phyloP scores from a whole-genome alignment of 2,329 filamentous ascomycete species.

The Cryphonectria carpinicola region DNA sequence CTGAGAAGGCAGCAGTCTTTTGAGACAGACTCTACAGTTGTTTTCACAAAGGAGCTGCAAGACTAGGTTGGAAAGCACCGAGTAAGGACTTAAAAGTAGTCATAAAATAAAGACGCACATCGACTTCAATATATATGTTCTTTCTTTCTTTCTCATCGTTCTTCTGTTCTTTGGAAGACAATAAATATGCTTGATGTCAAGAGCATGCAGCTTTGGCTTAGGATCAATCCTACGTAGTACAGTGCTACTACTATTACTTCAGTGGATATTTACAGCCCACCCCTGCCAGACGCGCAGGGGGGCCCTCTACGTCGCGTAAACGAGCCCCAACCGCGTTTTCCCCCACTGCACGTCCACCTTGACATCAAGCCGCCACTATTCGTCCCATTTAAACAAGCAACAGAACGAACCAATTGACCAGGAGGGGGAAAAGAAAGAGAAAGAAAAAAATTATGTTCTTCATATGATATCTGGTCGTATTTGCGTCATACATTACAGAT shows the following conservation, averaged over 20 bases:
- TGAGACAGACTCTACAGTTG: neutral
- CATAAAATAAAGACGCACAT: neutral
- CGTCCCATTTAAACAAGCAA: neutral
- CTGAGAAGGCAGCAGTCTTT: neutral
- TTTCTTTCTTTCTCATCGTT: too few species aligned
- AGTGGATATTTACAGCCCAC: neutral
- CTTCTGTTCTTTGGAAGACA: neutral
- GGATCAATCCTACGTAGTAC: neutral
- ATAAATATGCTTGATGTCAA: neutral
- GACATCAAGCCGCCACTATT: neutral
- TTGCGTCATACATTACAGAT: neutral
- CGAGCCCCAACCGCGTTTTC: conserved; percentile 12
- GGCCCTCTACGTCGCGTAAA: conserved; percentile 13
- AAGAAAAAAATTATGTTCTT: conserved; percentile 2
- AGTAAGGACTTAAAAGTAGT: neutral
- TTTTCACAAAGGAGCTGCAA: neutral
- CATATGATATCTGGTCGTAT: conserved; percentile 4
- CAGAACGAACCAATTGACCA: conserved; percentile 1
- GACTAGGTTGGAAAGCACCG: neutral
- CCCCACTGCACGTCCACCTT: conserved; percentile 8
- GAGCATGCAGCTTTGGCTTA: neutral
- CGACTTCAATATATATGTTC: neutral
- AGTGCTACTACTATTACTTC: neutral
- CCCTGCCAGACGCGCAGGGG: conserved; percentile 8
- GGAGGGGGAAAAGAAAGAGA: neutral